These are phyloP conservation scores for Zea mays DNA, from an alignment of 176 grass and related monocot genomes.

Conservation along the genomic window Zm-B73-REFERENCE-NAM-5.0 NC_050105.1:136268501-136269000, in stretches of 20 bases:
- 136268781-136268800: background rate
- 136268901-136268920: constrained; percentile 15
- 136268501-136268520: constrained; percentile 8
- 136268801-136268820: background rate
- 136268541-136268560: constrained; percentile 68
- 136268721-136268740: constrained; percentile 4
- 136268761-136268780: no score
- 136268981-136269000: constrained; percentile 10
- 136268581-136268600: constrained; percentile 57
- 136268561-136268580: constrained; percentile 69
- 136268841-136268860: constrained; percentile 26
- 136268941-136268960: constrained; percentile 57
- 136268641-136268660: constrained; percentile 48
- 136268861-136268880: background rate
- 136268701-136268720: constrained; percentile 49
- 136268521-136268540: constrained; percentile 25
- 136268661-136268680: constrained; percentile 62
- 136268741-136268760: background rate
- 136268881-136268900: constrained; percentile 36
- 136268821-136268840: constrained; percentile 42
- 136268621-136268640: constrained; percentile 59
- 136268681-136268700: constrained; percentile 69
- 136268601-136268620: constrained; percentile 59
- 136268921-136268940: constrained; percentile 46
- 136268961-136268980: constrained; percentile 44